Evolutionary conservation across 805 yeast species (phyloP).

Genomic region (Schwanniomyces polymorphus): DNA sequence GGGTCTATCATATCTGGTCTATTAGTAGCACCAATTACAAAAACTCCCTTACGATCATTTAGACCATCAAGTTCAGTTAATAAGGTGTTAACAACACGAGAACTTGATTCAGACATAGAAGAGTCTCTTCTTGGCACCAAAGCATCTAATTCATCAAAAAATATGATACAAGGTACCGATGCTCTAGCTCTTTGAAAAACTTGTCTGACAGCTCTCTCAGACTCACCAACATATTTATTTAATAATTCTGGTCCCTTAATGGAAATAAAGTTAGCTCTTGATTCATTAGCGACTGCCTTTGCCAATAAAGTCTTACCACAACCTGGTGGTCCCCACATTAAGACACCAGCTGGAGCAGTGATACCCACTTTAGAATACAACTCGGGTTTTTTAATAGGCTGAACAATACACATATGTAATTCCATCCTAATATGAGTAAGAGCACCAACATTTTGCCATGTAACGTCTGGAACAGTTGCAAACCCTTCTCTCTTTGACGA

Average conservation of each 20-base stretch:
- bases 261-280: constrained; percentile 92
- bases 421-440: constrained; percentile 77
- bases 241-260: constrained; percentile 94
- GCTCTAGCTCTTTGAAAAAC: constrained; percentile 92
- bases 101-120: constrained; percentile 81
- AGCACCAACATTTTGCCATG: constrained; percentile 96
- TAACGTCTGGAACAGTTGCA: constrained; percentile 96
- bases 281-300: constrained; percentile 97
- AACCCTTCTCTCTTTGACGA: constrained; percentile 98
- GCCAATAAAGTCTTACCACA: constrained; percentile 97
- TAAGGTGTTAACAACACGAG: constrained; percentile 91
- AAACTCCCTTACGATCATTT: constrained; percentile 88
- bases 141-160: constrained; percentile 96
- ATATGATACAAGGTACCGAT: constrained; percentile 89
- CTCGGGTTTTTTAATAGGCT: constrained; percentile 92
- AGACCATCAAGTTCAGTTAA: constrained; percentile 94
- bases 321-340: constrained; percentile 99
- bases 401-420: constrained; percentile 95
- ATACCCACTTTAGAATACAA: constrained; percentile 88
- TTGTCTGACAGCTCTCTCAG: constrained; percentile 91
- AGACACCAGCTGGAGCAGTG: constrained; percentile 93
- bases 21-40: constrained; percentile 94
- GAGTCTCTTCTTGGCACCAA: constrained; percentile 92
- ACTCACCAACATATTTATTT: constrained; percentile 95
- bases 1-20: constrained; percentile 98